Conservation (phyloP, 768 basidiomycete species). For the Boletus pseudo-olivaceus region DNA sequence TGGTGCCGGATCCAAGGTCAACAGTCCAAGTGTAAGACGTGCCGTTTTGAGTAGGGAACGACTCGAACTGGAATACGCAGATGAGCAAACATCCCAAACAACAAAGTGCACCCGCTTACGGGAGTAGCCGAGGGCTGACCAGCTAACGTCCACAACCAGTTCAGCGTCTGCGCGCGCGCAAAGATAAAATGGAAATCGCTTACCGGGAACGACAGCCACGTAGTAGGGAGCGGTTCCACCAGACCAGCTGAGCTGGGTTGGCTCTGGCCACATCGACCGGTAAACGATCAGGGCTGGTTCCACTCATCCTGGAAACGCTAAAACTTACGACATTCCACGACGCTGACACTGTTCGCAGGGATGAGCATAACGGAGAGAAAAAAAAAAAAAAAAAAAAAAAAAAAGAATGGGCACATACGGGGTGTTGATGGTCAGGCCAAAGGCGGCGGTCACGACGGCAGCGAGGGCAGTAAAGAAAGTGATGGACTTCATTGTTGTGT, state of each 20-base stretch:
- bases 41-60: conserved; percentile 45
- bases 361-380: not conserved
- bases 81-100: conserved; percentile 1
- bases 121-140: conserved; percentile 49
- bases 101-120: conserved; percentile 34
- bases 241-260: conserved; percentile 51
- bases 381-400: conserved; percentile 6
- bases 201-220: conserved; percentile 60
- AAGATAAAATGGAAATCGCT: not conserved
- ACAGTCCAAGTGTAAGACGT: conserved; percentile 53
- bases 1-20: conserved; percentile 41
- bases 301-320: not conserved
- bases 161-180: not conserved
- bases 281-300: not conserved
- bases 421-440: conserved; percentile 59
- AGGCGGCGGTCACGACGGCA: conserved; percentile 33
- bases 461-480: conserved; percentile 29
- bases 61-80: conserved; percentile 43
- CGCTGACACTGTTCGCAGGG: conserved; percentile 28
- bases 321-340: conserved; percentile 51
- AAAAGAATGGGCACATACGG: conserved; percentile 56
- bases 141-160: conserved; percentile 34
- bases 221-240: conserved; percentile 56
- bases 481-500: conserved; percentile 36
- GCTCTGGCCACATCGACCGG: conserved; percentile 42